Evolutionary conservation across 192 early-diverging fungal genomes (phyloP).

Genomic region (Backusella morwellensis): DNA sequence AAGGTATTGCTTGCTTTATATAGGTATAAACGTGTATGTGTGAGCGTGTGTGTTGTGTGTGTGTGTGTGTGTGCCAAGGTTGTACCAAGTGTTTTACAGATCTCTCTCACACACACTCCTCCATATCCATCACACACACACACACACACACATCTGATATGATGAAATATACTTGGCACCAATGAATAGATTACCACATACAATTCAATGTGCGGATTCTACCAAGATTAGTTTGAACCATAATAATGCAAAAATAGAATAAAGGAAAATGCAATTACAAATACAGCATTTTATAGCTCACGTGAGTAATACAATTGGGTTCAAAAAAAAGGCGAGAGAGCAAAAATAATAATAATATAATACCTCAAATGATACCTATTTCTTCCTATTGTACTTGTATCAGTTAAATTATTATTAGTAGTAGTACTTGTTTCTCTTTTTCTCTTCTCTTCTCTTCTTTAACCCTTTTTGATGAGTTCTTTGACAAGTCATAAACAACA

Average conservation of each 20-base stretch:
- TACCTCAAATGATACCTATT: neutral
- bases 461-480: neutral
- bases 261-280: neutral
- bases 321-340: neutral
- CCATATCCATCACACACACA: neutral
- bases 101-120: neutral
- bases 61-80: constrained; percentile 6
- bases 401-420: neutral
- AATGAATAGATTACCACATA: neutral
- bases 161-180: neutral
- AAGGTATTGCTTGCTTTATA: neutral
- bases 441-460: neutral
- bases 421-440: neutral
- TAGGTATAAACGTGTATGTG: neutral
- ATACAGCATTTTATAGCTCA: neutral
- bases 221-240: neutral
- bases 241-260: neutral
- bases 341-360: neutral
- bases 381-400: neutral
- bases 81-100: neutral
- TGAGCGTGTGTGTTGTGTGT: neutral
- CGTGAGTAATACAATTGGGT: constrained; percentile 4
- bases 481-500: constrained; percentile 6
- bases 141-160: neutral
- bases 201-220: neutral